These are phyloP conservation scores for Umbelopsis sp. DNA, from an alignment of 192 early-diverging fungal genomes.

Conservation along the genomic window DNA sequence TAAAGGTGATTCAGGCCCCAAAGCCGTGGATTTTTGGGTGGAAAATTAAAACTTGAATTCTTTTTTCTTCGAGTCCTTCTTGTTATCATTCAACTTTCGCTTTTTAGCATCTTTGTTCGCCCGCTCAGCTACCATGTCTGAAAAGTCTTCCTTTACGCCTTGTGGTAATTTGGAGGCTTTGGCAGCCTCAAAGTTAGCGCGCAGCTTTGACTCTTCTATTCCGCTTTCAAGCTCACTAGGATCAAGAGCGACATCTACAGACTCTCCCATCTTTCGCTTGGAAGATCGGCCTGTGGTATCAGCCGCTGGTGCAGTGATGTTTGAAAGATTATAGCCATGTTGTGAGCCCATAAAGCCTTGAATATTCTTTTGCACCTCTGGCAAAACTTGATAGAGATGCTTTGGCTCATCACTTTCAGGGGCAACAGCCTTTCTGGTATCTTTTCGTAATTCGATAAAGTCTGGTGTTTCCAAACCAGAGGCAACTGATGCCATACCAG, in stretches of 20 bases:
- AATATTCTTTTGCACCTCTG: slow-evolving; percentile 66
- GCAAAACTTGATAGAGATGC: slow-evolving; percentile 88
- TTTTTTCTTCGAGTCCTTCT: slow-evolving; percentile 40
- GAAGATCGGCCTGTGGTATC: slow-evolving; percentile 45
- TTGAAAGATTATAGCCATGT: slow-evolving; percentile 83
- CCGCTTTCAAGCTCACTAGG: slow-evolving; percentile 86
- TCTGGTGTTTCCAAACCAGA: slow-evolving; percentile 84
- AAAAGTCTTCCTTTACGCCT: slow-evolving; percentile 72
- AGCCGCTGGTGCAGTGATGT: slow-evolving; percentile 45
- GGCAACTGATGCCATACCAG: slow-evolving; percentile 72
- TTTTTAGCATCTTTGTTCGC: slow-evolving; percentile 69
- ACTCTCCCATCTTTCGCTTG: slow-evolving; percentile 62
- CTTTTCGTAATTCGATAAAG: slow-evolving; percentile 88
- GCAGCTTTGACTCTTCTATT: slow-evolving; percentile 71
- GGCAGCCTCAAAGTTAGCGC: slow-evolving; percentile 79
- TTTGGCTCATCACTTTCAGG: slow-evolving; percentile 50
- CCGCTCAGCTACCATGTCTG: slow-evolving; percentile 89
- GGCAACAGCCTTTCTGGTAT: slow-evolving; percentile 45
- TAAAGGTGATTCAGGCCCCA: no score
- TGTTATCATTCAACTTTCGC: slow-evolving; percentile 65
- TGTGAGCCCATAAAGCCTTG: slow-evolving; percentile 94
- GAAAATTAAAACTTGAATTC: slow-evolving; percentile 46
- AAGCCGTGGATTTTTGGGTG: neutral
- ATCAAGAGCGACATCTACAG: slow-evolving; percentile 86
- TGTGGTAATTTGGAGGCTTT: slow-evolving; percentile 50